These are phyloP conservation scores for Fusarium sterilihyphosum DNA, from an alignment of 2,329 filamentous ascomycete genomes.

Conservation along the genomic window DNA sequence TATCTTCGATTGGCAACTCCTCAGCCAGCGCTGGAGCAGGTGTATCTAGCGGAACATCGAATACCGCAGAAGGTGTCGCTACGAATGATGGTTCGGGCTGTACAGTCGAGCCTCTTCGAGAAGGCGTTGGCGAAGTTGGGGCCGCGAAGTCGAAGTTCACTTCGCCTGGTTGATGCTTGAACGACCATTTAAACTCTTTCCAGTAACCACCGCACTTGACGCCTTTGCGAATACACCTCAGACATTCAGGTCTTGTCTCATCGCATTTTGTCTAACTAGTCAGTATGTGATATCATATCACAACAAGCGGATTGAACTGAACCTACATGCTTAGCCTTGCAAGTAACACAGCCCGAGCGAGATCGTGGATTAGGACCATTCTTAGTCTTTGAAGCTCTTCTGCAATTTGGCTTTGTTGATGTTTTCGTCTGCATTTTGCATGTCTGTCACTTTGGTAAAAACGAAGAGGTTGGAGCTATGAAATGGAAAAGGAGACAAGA, in stretches of 20 bases:
- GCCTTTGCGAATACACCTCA: conserved; percentile 42
- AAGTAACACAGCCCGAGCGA: conserved; percentile 45
- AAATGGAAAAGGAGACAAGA: conserved; percentile 5
- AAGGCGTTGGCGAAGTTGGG: conserved; percentile 13
- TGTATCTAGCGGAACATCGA: neutral
- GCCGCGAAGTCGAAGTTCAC: conserved; percentile 19
- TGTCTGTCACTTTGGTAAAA: neutral
- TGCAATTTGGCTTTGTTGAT: conserved; percentile 15
- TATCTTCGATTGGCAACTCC: conserved; percentile 13
- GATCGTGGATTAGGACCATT: conserved; percentile 38
- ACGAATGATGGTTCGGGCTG: conserved; percentile 1
- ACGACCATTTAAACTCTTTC: conserved; percentile 53
- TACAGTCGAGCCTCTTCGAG: conserved; percentile 7
- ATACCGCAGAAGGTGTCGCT: neutral
- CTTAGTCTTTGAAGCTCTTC: conserved; percentile 20
- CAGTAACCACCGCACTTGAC: conserved; percentile 44
- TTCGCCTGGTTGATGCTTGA: conserved; percentile 51
- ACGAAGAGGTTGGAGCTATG: neutral
- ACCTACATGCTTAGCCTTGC: conserved; percentile 45
- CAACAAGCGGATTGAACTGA: neutral
- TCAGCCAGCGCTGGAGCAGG: neutral
- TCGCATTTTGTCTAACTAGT: conserved; percentile 44
- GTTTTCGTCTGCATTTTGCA: conserved; percentile 22
- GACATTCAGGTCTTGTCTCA: conserved; percentile 44
- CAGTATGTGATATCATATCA: neutral